A percentile compares a stretch with the other conserved stretches of the same genome.
These are phyloP conservation scores for Striga hermonthica DNA, from an alignment of 305 asterid species.

Conservation along the genomic window DNA sequence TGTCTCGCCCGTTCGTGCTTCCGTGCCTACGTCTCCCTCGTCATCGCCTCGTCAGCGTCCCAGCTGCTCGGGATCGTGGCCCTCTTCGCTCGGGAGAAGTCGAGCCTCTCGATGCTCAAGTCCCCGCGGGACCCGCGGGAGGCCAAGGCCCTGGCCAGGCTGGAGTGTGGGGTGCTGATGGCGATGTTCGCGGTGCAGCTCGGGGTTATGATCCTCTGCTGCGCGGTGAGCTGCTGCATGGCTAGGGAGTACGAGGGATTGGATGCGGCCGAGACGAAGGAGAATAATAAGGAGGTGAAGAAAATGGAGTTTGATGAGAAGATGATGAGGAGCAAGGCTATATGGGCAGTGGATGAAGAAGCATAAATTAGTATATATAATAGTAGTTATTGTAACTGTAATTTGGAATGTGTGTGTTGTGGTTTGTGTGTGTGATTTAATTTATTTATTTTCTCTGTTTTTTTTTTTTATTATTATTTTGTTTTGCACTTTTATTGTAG, in stretches of 20 bases:
- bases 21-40: conserved; percentile 56
- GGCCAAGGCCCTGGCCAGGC: conserved; percentile 58
- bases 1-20: conserved; percentile 58
- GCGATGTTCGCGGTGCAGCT: conserved; percentile 72
- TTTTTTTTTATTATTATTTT: too few relatives aligned
- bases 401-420: too few relatives aligned
- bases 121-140: conserved; percentile 64
- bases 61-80: conserved; percentile 57
- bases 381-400: too few relatives aligned
- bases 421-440: too few relatives aligned
- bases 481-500: too few relatives aligned
- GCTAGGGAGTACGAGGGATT: conserved; percentile 53
- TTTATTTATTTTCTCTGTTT: too few relatives aligned
- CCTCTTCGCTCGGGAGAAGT: conserved; percentile 54
- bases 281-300: conserved; percentile 43
- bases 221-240: conserved; percentile 56
- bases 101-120: conserved; percentile 48
- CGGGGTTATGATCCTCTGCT: conserved; percentile 47
- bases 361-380: too few relatives aligned
- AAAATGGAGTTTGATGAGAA: conserved; percentile 50
- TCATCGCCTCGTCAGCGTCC: conserved; percentile 52
- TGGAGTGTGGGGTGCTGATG: conserved; percentile 79
- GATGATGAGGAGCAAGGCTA: conserved; percentile 25
- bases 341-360: too few relatives aligned
- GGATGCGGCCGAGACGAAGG: conserved; percentile 53